These are phyloP conservation scores for Agrostemma githago DNA, from an alignment of 148 eudicot genomes.

Conservation along the genomic window DNA sequence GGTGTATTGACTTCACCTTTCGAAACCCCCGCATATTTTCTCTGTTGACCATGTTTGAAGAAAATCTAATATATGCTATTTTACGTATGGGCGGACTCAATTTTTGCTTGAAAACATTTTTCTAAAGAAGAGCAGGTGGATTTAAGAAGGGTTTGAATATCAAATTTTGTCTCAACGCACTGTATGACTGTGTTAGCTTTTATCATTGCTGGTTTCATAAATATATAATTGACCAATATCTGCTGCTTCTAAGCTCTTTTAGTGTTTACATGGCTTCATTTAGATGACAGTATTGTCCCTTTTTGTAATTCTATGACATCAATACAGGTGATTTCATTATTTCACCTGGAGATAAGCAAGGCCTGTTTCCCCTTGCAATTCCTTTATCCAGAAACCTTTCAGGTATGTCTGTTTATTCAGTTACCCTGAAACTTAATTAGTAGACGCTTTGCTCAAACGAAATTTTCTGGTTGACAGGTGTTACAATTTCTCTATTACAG, in stretches of 20 bases:
- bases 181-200: not conserved
- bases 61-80: not conserved
- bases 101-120: too few relatives aligned
- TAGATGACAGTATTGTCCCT: not conserved
- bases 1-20: too few relatives aligned
- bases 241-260: not conserved
- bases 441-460: constrained; percentile 9
- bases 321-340: constrained; percentile 61
- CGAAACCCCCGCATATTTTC: too few relatives aligned
- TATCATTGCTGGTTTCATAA: not conserved
- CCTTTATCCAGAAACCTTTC: constrained; percentile 62
- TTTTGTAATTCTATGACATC: constrained; percentile 13
- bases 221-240: not conserved
- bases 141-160: not conserved
- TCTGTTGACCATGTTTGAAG: not conserved
- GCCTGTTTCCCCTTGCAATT: constrained; percentile 75
- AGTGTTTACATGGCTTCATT: not conserved
- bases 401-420: constrained; percentile 38
- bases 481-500: constrained; percentile 65
- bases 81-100: not conserved
- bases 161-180: not conserved
- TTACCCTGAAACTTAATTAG: not conserved
- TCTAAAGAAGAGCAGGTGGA: not conserved
- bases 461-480: constrained; percentile 39
- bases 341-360: constrained; percentile 82